Base-by-base conservation (phyloP, 2,329 filamentous ascomycete species). In the Eutypella sp. region DNA sequence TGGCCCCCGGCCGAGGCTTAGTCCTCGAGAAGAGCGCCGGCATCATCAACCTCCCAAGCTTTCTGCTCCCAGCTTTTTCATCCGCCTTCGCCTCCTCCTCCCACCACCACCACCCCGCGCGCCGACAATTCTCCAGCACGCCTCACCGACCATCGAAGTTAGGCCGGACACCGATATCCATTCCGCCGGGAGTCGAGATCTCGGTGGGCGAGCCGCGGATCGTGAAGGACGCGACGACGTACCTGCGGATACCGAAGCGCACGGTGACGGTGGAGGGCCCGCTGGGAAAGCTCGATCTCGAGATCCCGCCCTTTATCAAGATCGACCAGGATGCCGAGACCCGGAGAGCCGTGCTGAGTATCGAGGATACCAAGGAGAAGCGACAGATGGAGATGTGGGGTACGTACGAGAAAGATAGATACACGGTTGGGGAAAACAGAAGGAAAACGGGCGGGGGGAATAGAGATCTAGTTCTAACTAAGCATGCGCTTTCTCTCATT, bases 301-400 rank as follows among this genome's bases (percentile, higher is more conserved):
- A 82, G 15, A 77, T 97, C n/a, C 90, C 89, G 2, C 74, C 82
- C 2, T 99, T 87, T 64, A 71, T 97, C 46, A 79, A 73, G 29
- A 74, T 97, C 50, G 72, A 81, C 46, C 79, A 86, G 54, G 85
- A 95, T 61, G 65, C 72, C 18, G 75, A 75, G 42, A 69, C 75
- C 23, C 74, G 78, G 54, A 86, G 84, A 60, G 81, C 84, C 10
- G 75, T 75, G 25, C 70, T 99, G 54, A 81, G 74, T 45, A 81
- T 99, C 10, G 67, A 84, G 60, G 79, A 97, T 67, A 67, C 74
- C 16, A 71, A 81, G 16, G 67, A 81, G 44, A 84, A 84, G 70
- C 75, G 87, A 52, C 92, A 97, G 69, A 84, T 85, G 63, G 87
- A 87, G 67, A 97, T 97, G 91, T 97, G 93, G 93, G 93, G 92